Conservation (phyloP, 495 filamentous ascomycete genomes). For the Beverwykella pulmonaria region DNA sequence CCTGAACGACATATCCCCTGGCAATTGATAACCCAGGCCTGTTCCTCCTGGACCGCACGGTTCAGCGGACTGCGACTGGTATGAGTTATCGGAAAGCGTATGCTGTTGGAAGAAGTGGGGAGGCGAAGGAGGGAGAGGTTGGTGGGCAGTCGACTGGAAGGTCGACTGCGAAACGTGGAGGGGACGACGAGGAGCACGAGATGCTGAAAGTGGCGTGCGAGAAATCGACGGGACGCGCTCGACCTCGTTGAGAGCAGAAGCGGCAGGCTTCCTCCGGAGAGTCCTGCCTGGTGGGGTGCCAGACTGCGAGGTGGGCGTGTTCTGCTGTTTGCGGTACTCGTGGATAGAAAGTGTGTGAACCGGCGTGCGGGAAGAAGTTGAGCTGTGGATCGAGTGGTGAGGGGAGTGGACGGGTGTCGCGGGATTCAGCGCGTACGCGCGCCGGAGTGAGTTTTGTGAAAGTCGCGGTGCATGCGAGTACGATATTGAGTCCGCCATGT, state of each 20-base stretch:
- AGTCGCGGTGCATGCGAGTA: constrained; percentile 12
- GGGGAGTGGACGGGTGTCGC: constrained; percentile 37
- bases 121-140: constrained; percentile 29
- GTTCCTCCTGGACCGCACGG: constrained; percentile 5
- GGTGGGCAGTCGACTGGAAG: constrained; percentile 13
- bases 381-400: constrained; percentile 37
- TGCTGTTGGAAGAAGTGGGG: constrained; percentile 13
- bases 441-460: neutral
- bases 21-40: neutral
- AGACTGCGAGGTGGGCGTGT: constrained; percentile 33
- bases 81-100: constrained; percentile 1
- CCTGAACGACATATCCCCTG: constrained; percentile 1
- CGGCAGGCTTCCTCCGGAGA: constrained; percentile 38
- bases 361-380: constrained; percentile 35
- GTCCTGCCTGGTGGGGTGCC: constrained; percentile 24
- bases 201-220: neutral
- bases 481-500: constrained; percentile 13
- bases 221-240: constrained; percentile 33
- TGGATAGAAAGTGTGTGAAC: constrained; percentile 39
- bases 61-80: constrained; percentile 25
- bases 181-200: constrained; percentile 7
- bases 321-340: constrained; percentile 43
- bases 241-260: constrained; percentile 32
- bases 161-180: constrained; percentile 19
- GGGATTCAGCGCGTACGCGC: constrained; percentile 15